Evolutionary conservation across 2,329 filamentous ascomycete genomes (phyloP).

Genomic region (Monosporascus ibericus): DNA sequence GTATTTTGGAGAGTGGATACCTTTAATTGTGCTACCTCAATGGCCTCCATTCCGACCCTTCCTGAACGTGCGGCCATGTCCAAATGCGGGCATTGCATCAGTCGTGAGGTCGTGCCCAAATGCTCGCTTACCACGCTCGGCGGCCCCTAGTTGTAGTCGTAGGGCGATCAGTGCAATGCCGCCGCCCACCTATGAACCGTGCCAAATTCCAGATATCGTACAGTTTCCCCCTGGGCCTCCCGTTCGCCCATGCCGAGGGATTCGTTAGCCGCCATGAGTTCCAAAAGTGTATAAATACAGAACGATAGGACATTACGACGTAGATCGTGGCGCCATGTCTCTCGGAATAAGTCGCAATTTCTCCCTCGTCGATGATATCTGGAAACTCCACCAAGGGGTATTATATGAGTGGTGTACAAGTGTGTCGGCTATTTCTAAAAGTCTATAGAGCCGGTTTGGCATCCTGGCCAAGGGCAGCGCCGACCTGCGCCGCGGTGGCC

Average conservation of each 20-base stretch:
- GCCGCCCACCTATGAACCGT: background rate
- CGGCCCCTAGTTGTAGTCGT: background rate
- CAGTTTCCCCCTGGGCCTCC: background rate
- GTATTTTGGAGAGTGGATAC: background rate
- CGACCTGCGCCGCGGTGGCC: constrained; percentile 43
- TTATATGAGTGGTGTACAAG: background rate
- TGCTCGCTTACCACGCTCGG: too few species aligned
- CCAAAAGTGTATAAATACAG: background rate
- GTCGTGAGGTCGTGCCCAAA: too few species aligned
- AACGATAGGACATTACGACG: background rate
- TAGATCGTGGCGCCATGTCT: background rate
- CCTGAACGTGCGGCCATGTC: background rate
- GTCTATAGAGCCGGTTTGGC: constrained; percentile 46
- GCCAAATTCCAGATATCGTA: background rate
- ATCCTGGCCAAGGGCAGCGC: constrained; percentile 42
- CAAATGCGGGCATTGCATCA: too few species aligned
- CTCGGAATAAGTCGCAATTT: background rate
- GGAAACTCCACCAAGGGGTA: too few species aligned
- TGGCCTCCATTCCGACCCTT: background rate
- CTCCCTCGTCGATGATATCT: background rate
- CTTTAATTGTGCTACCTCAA: background rate
- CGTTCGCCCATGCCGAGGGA: too few species aligned
- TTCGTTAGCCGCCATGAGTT: too few species aligned
- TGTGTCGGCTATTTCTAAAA: background rate
- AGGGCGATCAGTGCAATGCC: background rate